These are phyloP conservation scores for Pythium monospermum DNA, from an alignment of 352 stramenopile genomes.

Conservation along the genomic window DNA sequence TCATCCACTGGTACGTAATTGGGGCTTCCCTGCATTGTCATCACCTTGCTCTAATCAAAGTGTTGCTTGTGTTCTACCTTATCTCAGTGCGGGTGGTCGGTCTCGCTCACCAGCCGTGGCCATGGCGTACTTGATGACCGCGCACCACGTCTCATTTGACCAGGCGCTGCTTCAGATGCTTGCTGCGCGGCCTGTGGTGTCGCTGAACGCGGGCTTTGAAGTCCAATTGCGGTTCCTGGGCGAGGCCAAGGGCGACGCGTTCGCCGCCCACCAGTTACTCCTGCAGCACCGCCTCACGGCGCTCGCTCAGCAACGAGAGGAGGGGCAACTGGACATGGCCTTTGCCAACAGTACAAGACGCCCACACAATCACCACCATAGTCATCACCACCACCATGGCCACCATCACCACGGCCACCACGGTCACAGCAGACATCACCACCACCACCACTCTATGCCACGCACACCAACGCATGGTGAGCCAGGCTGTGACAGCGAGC, in stretches of 20 bases:
- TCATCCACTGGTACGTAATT: conserved; percentile 86
- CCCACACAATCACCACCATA: conserved; percentile 9
- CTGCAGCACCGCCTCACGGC: conserved; percentile 35
- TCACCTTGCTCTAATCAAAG: too few species aligned
- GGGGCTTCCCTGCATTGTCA: too few species aligned
- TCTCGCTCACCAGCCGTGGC: conserved; percentile 79
- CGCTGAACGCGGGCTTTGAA: conserved; percentile 83
- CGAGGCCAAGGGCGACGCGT: conserved; percentile 60
- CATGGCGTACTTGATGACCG: conserved; percentile 80
- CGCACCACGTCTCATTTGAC: conserved; percentile 46
- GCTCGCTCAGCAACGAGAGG: conserved; percentile 33
- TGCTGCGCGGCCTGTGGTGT: conserved; percentile 52
- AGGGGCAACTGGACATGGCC: conserved; percentile 23
- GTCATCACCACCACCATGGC: conserved; percentile 34
- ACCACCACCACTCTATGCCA: neutral
- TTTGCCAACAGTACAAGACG: conserved; percentile 20
- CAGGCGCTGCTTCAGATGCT: conserved; percentile 46
- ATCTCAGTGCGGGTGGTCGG: conserved; percentile 51
- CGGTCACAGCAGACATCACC: neutral
- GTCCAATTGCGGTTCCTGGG: conserved; percentile 75
- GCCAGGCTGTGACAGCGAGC: conserved; percentile 13
- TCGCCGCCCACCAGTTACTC: conserved; percentile 71
- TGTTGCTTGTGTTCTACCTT: neutral
- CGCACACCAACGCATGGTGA: too few species aligned
- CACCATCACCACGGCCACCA: neutral